Percentiles rank a stretch among this genome's conserved stretches.
phyloP scores from a whole-genome alignment of 805 yeast genomes.

The Metschnikowia kunwiensis region DNA sequence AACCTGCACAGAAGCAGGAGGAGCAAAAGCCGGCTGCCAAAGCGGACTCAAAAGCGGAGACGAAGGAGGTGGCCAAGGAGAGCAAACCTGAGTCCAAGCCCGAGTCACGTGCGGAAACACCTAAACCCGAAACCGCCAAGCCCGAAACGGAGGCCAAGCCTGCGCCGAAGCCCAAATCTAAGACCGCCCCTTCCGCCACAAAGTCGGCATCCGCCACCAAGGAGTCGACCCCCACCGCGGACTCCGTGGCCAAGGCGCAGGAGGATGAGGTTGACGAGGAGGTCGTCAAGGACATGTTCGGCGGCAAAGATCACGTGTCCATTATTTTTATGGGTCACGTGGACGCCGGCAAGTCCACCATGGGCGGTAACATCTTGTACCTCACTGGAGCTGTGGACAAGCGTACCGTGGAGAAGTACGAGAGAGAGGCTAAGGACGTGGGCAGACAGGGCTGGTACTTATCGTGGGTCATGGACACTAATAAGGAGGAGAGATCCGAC shows the following conservation, averaged over 20 bases:
- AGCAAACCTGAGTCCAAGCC: conserved; percentile 4
- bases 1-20: conserved; percentile 31
- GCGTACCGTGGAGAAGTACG: conserved; percentile 97
- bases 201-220: conserved; percentile 18
- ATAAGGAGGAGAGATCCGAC: conserved; percentile 97
- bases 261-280: conserved; percentile 84
- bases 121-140: background rate
- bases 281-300: conserved; percentile 87
- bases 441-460: conserved; percentile 99
- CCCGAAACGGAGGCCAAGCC: conserved; percentile 13
- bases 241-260: conserved; percentile 59
- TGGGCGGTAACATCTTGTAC: conserved; percentile 96
- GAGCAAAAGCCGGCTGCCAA: conserved; percentile 34
- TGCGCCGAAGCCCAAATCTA: conserved; percentile 12
- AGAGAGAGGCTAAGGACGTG: conserved; percentile 97
- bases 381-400: conserved; percentile 97
- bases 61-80: conserved; percentile 16
- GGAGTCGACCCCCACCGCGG: conserved; percentile 37
- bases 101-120: conserved; percentile 8
- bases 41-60: conserved; percentile 27
- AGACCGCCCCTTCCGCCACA: conserved; percentile 4
- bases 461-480: conserved; percentile 99
- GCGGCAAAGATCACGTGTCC: conserved; percentile 96
- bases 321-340: conserved; percentile 99
- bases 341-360: conserved; percentile 98